A percentile compares a stretch with the other conserved stretches of the same genome.
These are phyloP conservation scores for Ceratobasidium sp. DNA, from an alignment of 1,284 basidiomycete genomes.

Conservation along the genomic window DNA sequence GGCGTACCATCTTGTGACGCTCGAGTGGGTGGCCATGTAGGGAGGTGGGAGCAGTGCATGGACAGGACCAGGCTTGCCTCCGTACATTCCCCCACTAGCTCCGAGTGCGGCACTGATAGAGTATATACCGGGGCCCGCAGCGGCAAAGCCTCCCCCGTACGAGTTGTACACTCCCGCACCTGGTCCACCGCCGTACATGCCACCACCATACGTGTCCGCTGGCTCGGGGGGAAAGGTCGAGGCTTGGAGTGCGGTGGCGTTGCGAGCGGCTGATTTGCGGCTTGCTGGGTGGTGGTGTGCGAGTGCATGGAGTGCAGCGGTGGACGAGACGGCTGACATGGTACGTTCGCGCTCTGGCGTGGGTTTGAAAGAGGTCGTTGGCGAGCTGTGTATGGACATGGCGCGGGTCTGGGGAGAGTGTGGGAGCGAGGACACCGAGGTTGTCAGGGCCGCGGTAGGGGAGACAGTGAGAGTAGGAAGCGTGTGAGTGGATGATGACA, in stretches of 20 bases:
- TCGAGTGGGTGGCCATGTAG: slow-evolving; percentile 31
- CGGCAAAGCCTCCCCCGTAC: background rate
- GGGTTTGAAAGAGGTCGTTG: slow-evolving; percentile 19
- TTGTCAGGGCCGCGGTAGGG: slow-evolving; percentile 13
- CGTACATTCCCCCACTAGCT: slow-evolving; percentile 32
- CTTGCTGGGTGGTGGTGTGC: background rate
- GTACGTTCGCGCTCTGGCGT: slow-evolving; percentile 26
- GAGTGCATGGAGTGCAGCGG: slow-evolving; percentile 23
- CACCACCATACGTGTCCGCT: slow-evolving; percentile 20
- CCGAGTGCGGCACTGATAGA: background rate
- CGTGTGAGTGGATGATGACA: slow-evolving; percentile 24
- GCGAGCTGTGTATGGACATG: slow-evolving; percentile 13
- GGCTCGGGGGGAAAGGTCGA: slow-evolving; percentile 34
- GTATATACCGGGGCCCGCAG: background rate
- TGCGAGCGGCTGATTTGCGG: background rate
- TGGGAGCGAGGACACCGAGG: slow-evolving; percentile 30
- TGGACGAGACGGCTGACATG: slow-evolving; percentile 17
- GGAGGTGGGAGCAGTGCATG: slow-evolving; percentile 22
- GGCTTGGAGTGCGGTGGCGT: background rate
- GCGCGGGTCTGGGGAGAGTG: slow-evolving; percentile 26
- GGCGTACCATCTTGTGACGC: slow-evolving; percentile 26
- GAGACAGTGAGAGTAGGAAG: slow-evolving; percentile 31
- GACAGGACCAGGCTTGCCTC: slow-evolving; percentile 23
- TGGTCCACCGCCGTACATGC: slow-evolving; percentile 26
- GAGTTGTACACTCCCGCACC: slow-evolving; percentile 12